A percentile compares a stretch with the other conserved stretches of the same genome.
Evolutionary conservation across 495 filamentous ascomycete genomes (phyloP).

Genomic region (Niebla homalea): DNA sequence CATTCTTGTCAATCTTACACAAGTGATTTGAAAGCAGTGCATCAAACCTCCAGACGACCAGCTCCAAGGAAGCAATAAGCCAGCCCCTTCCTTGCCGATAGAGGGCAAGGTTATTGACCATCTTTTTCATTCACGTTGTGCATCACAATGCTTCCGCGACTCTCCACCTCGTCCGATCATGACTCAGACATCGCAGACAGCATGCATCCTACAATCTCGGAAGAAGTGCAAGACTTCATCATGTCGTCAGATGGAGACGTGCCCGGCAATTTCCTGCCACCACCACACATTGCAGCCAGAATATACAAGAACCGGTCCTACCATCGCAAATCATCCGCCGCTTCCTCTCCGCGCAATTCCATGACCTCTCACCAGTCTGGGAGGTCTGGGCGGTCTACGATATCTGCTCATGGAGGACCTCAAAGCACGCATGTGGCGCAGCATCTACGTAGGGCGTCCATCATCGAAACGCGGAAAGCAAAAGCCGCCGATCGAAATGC

Average conservation of each 20-base stretch:
- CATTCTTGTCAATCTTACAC: no score
- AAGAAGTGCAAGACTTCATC: constrained; percentile 15
- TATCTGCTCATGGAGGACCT: constrained; percentile 47
- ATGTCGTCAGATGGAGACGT: constrained; percentile 30
- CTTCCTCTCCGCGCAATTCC: constrained; percentile 80
- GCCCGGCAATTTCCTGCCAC: constrained; percentile 45
- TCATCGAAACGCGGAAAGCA: constrained; percentile 86
- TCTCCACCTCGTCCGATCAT: constrained; percentile 9
- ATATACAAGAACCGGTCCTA: constrained; percentile 55
- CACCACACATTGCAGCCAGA: constrained; percentile 73
- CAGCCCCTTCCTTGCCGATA: no score
- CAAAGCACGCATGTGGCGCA: constrained; percentile 78
- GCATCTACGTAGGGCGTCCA: constrained; percentile 79
- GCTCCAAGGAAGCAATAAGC: no score
- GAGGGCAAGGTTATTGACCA: no score
- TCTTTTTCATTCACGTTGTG: no score
- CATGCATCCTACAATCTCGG: constrained; percentile 14
- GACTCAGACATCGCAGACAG: constrained; percentile 9
- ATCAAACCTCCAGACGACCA: no score
- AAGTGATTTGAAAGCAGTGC: no score
- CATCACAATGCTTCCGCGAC: background rate
- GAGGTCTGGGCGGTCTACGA: constrained; percentile 33
- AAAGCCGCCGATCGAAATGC: constrained; percentile 85
- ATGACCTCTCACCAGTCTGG: constrained; percentile 77
- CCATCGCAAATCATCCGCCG: constrained; percentile 68